Evolutionary conservation across 352 stramenopile species (phyloP).

Genomic region (Phytophthora hybrid): DNA sequence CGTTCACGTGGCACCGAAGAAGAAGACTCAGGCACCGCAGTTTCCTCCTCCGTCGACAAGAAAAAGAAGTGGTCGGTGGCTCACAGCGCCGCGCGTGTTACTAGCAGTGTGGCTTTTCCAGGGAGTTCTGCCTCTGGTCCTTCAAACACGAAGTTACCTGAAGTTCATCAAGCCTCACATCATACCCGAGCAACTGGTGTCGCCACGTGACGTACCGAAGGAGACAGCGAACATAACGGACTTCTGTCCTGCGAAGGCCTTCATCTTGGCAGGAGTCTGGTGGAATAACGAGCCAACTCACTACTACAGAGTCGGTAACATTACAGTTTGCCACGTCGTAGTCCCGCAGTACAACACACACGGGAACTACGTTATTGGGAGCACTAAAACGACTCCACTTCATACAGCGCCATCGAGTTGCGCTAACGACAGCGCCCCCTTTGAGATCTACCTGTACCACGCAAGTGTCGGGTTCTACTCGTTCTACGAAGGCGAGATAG

Average conservation of each 20-base stretch:
- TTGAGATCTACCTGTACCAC: slow-evolving; percentile 13
- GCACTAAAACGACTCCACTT: neutral
- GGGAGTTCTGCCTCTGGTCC: slow-evolving; percentile 11
- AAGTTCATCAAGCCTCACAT: slow-evolving; percentile 27
- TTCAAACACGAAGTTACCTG: slow-evolving; percentile 26
- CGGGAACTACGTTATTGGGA: slow-evolving; percentile 23
- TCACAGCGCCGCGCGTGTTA: slow-evolving; percentile 1
- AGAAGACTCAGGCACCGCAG: neutral
- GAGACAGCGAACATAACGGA: slow-evolving; percentile 7
- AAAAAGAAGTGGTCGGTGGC: neutral
- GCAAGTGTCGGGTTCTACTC: slow-evolving; percentile 15
- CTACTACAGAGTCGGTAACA: slow-evolving; percentile 13
- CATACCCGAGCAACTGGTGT: slow-evolving; percentile 19
- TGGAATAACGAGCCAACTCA: slow-evolving; percentile 25
- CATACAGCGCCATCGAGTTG: slow-evolving; percentile 13
- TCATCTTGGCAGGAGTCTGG: slow-evolving; percentile 27
- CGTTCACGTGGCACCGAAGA: neutral
- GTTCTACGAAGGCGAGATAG: slow-evolving; percentile 8
- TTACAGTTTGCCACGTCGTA: slow-evolving; percentile 22
- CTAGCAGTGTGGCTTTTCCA: slow-evolving; percentile 14
- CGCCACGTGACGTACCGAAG: neutral
- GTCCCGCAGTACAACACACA: slow-evolving; percentile 32
- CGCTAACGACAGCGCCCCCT: slow-evolving; percentile 4
- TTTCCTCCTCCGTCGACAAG: neutral
- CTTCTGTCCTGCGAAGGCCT: slow-evolving; percentile 15